Conservation (phyloP, 345 rosid genomes). For the Viola odorata region DNA sequence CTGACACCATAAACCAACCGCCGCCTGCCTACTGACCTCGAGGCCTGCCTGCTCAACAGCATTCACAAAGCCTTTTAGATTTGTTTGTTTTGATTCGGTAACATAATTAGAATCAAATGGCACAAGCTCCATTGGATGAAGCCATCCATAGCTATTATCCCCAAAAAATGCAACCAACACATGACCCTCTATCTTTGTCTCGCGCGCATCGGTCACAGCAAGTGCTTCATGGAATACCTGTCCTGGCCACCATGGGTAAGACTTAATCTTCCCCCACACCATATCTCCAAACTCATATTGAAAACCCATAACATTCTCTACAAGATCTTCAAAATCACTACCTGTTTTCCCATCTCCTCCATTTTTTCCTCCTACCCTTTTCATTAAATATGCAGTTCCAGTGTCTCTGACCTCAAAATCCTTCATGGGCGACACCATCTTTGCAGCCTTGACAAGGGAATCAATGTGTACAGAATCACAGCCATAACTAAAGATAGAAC, state of each 20-base stretch:
- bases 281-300: too few relatives aligned
- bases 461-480: too few relatives aligned
- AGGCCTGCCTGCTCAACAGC: conserved; percentile 4
- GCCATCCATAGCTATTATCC: conserved; percentile 5
- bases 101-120: neutral
- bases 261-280: neutral
- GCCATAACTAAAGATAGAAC: too few relatives aligned
- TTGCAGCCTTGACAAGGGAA: too few relatives aligned
- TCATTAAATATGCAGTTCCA: too few relatives aligned
- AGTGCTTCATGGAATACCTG: neutral
- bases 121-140: neutral
- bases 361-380: neutral
- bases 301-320: too few relatives aligned
- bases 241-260: neutral
- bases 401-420: too few relatives aligned
- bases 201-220: neutral
- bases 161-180: too few relatives aligned
- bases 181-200: too few relatives aligned
- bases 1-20: neutral
- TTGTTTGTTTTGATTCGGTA: neutral
- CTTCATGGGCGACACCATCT: too few relatives aligned
- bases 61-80: neutral
- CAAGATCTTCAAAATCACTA: neutral
- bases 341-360: neutral
- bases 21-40: neutral